Evolutionary conservation across 257 asterid genomes (phyloP), one percentile per base, ranked within the genome.

Genomic region (Plantago major): DNA sequence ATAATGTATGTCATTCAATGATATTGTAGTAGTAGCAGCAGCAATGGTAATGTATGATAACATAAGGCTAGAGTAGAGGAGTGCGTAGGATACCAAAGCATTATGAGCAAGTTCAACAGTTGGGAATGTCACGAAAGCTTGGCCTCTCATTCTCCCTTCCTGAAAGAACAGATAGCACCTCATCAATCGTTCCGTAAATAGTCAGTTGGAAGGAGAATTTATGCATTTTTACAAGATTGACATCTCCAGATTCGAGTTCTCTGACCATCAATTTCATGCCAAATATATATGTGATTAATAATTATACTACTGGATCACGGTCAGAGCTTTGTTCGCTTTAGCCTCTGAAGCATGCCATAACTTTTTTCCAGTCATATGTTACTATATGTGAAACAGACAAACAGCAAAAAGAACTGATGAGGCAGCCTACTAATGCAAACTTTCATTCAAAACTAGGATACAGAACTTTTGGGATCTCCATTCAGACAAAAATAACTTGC

Each of bases 101-200:
- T 77, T 79, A 45, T 67, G 87, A 68, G 99, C 99, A 69, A 86
- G 85, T 73, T 89, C 99, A 28, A 75, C 79, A 0, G 96, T 75
- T 12, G 97, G 96, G 77, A 92, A 89, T 30, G 99, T 92, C 69
- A 89, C 74, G 73, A 92, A 92, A 38, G 97, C 97, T 83, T 89
- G 99, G 47, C 95, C 99, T 68, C 94, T 86, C 99, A 92, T 92
- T 79, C 99, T 86, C 74, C 99, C 99, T 81, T 92, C 99, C 99
- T 92, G 68, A 18, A 72, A 17, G 54, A 57, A 56, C 58, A 17
- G 46, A 60, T 53, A n/a, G 37, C 12, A 56, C 46, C 10, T 65
- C 49, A 55, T 73, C 17, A 67, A 63, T 60, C 53, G 15, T 43
- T 38, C 43, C 43, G 12, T 17, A 11, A 33, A 71, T 45, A 55